A percentile compares a stretch with the other conserved stretches of the same genome.
Evolutionary conservation across 352 stramenopile species (phyloP).

Genomic region (Hyaloperonospora arabidopsidis): DNA sequence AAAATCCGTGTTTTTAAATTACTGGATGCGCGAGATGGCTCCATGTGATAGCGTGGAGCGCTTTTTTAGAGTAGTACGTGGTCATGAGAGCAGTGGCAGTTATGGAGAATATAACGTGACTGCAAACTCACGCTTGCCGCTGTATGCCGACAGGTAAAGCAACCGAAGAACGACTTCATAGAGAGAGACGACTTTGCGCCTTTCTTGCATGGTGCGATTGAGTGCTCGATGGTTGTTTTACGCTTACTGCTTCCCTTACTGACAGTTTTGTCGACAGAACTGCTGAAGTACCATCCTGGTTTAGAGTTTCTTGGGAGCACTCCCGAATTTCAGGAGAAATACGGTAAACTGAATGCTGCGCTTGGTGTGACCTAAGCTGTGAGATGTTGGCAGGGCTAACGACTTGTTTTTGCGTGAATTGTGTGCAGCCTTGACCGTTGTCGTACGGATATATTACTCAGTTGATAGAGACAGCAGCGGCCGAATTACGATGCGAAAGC

Average conservation of each 20-base stretch:
- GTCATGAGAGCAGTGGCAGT: background rate
- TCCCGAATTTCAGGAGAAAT: constrained; percentile 99
- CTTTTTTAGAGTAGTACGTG: constrained; percentile 93
- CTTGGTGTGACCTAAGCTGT: background rate
- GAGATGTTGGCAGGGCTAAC: background rate
- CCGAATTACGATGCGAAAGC: constrained; percentile 91
- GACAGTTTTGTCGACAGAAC: constrained; percentile 47
- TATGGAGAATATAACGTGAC: background rate
- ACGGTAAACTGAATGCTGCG: constrained; percentile 53
- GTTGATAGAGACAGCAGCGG: constrained; percentile 92
- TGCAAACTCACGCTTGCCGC: constrained; percentile 7
- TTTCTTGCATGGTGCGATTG: constrained; percentile 87
- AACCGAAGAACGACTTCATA: constrained; percentile 85
- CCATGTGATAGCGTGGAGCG: constrained; percentile 93
- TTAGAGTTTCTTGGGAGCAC: constrained; percentile 96
- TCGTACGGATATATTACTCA: constrained; percentile 91
- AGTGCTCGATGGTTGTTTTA: background rate
- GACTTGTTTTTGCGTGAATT: background rate
- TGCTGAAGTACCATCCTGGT: constrained; percentile 86
- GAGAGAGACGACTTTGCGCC: constrained; percentile 95
- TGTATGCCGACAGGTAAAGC: constrained; percentile 74
- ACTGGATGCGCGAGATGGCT: constrained; percentile 92
- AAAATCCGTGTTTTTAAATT: constrained; percentile 88
- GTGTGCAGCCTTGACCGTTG: constrained; percentile 89
- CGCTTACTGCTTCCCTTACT: constrained; percentile 1